Base-by-base conservation (phyloP, 352 stramenopile genomes). In the Phytopythium ostracodes region DNA sequence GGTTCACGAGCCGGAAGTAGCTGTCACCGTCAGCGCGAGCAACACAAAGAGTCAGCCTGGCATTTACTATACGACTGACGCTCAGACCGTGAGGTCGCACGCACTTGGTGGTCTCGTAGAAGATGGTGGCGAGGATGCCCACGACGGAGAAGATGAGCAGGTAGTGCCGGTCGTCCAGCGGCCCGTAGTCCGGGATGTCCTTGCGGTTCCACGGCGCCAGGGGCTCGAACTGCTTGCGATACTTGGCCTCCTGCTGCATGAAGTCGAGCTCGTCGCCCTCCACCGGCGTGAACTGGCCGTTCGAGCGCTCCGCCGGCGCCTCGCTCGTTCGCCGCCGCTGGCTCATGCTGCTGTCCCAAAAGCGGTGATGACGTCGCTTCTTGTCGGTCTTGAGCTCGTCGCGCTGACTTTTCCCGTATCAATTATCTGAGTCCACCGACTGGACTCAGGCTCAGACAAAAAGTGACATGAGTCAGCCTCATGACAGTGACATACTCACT, bases 161-260 rank as follows among this genome's bases (percentile, higher is more conserved):
- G 54, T 92, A 74, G 20, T 82, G 77, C 47, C 65, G 56, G 56
- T 94, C 82, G 31, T 80, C 52, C 20, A 92, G 69, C 24, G 81
- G 83, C 0, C 86, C 86, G 61, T 87, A 89, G 67, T 94, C 86
- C 8, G 86, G 86, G 59, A 94, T 94, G 62, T 88, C 72, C 33
- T 80, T 66, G 42, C 81, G 80, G 31, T 92, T 91, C 86, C 86
- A 94, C 7, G 86, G 86, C 56, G 86, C 83, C 38, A 94, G 80
- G 5, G 84, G 84, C 62, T 94, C 86, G 50, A 89, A 83, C 27
- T 79, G 57, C 67, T 84, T 88, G 54, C 73, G 73, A 56, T 81
- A 87, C 27, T 76, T 79, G 25, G 80, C 80, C 40, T 89, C 74
- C 36, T 75, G 61, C 18, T 66, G 69, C 57, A 78, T 56, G 46